Conservation (phyloP, 805 yeast genomes). For the Scheffersomyces coipomensis region DNA sequence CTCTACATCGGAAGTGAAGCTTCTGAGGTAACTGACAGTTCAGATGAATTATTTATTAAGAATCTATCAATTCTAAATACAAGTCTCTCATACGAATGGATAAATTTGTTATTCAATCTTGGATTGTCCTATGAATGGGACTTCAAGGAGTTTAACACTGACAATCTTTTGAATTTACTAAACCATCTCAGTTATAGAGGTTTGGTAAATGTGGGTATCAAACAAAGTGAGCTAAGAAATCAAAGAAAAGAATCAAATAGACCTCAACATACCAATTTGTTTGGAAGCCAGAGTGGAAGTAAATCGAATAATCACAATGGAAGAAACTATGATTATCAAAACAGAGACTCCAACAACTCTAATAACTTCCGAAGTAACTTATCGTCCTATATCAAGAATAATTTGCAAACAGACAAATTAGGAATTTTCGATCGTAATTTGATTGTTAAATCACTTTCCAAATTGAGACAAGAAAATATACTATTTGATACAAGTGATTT, state of each 20-base stretch:
- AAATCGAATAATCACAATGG: too few species aligned
- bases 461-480: constrained; percentile 15
- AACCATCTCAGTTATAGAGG: constrained; percentile 39
- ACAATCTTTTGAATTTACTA: constrained; percentile 37
- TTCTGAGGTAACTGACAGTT: constrained; percentile 5
- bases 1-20: constrained; percentile 29
- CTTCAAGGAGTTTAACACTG: constrained; percentile 31
- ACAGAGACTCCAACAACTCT: not conserved
- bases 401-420: not conserved
- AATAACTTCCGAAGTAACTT: not conserved
- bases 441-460: constrained; percentile 14
- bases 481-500: constrained; percentile 17
- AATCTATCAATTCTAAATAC: constrained; percentile 40
- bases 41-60: constrained; percentile 28
- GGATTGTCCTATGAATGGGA: constrained; percentile 50
- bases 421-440: constrained; percentile 10
- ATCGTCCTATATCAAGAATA: not conserved
- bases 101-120: constrained; percentile 43
- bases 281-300: not conserved
- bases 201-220: constrained; percentile 33
- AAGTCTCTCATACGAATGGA: constrained; percentile 49
- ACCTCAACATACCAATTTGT: not conserved
- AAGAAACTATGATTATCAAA: not conserved
- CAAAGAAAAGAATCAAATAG: constrained; percentile 4
- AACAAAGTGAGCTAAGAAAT: constrained; percentile 27